Evolutionary conservation across 2,329 filamentous ascomycete genomes (phyloP), one percentile per base, ranked within the genome.

Genomic region (Blastomyces parvus): DNA sequence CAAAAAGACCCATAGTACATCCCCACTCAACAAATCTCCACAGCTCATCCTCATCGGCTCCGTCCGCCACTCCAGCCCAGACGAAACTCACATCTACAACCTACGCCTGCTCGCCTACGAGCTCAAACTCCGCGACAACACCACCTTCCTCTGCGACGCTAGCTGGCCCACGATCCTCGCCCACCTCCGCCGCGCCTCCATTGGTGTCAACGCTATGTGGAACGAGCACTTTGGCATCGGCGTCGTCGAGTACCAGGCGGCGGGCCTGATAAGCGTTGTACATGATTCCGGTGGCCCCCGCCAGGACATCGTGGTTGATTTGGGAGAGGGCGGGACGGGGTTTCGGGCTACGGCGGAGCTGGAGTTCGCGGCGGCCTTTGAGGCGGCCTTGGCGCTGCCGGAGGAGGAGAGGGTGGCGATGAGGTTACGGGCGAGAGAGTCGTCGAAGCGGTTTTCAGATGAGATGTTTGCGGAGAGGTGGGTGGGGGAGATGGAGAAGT

Each of bases 151-250:
- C 66, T 87, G 91, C 63, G 92, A 99, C 74, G 92, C 91, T 0
- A 86, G 89, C 33, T 99, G 93, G 91, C 86, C 89, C 3, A 85
- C 91, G 68, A 90, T 99, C 61, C 81, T 97, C 11, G 83, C 88
- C 40, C 91, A 90, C 84, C 80, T 97, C 65, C 80, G 85, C 61
- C 86, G 81, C 66, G 87, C 89, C 3, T 93, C 86, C 22, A 84
- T 99, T 1, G 94, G 94, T 59, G 91, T 96, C 38, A 99, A 99
- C 70, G 91, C 89, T 71, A 99, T 99, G 94, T 99, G 94, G 93
- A 97, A 97, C 74, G 94, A 99, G 78, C 94, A 99, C 76, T 99
- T 99, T 74, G 94, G 94, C 27, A 99, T 99, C 64, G 94, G 94
- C 1, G 92, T 97, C 19, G 94, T 99, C 50, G 94, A 99, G 79